Evolutionary conservation across 345 rosid species (phyloP).

Genomic region (Camelina neglecta): DNA sequence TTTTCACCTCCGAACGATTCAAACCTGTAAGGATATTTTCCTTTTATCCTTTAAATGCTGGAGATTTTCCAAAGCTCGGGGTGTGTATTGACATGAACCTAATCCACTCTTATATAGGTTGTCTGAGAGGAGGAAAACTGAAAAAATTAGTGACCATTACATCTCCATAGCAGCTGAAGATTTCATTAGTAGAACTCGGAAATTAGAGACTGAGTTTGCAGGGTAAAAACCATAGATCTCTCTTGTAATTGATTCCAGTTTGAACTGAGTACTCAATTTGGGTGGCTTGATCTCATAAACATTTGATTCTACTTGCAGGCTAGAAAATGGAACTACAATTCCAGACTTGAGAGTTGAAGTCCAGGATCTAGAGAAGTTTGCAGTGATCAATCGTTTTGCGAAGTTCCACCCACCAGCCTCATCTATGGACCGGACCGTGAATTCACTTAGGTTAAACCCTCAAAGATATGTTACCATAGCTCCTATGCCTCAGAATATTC

Average conservation of each 20-base stretch:
- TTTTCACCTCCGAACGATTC: conserved; percentile 42
- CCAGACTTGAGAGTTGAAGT: conserved; percentile 80
- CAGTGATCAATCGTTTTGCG: conserved; percentile 91
- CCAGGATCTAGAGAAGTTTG: conserved; percentile 77
- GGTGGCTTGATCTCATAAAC: conserved; percentile 25
- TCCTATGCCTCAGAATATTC: conserved; percentile 79
- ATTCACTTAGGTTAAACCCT: conserved; percentile 55
- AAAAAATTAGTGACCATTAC: conserved; percentile 55
- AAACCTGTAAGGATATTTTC: conserved; percentile 57
- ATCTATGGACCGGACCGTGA: conserved; percentile 48
- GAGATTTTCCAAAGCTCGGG: not conserved
- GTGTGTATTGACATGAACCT: conserved; percentile 9
- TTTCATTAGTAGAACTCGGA: conserved; percentile 54
- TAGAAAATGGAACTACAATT: conserved; percentile 67
- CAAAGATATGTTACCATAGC: conserved; percentile 85
- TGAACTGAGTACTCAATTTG: not conserved
- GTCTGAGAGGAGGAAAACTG: conserved; percentile 50
- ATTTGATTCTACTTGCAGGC: conserved; percentile 52
- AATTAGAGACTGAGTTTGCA: conserved; percentile 62
- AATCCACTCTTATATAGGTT: conserved; percentile 42
- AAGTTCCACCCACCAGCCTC: conserved; percentile 76
- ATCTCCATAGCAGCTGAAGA: conserved; percentile 71
- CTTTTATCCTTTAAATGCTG: not conserved
- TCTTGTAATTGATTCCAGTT: not conserved
- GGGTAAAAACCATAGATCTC: conserved; percentile 51